phyloP scores from a whole-genome alignment of 2,329 filamentous ascomycete species.

The Huntiella moniliformis region DNA sequence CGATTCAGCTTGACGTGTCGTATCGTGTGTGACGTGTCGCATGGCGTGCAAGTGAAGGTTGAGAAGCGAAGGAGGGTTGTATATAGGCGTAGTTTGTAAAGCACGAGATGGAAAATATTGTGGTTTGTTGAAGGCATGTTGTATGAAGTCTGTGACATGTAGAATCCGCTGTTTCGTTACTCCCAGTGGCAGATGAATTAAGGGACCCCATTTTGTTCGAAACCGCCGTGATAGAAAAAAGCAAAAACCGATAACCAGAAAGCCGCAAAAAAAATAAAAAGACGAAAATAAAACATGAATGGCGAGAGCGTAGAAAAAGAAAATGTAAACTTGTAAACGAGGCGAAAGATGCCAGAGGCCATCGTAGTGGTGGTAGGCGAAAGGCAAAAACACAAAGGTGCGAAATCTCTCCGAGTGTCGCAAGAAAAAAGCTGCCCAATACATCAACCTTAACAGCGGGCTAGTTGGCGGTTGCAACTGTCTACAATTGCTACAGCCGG shows the following conservation, averaged over 20 bases:
- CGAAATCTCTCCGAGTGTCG: too few species aligned
- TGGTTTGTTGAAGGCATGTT: conserved; percentile 1
- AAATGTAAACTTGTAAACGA: neutral
- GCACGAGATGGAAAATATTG: neutral
- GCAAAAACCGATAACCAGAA: conserved; percentile 6
- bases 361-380: neutral
- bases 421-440: too few species aligned
- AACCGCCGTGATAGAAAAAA: conserved; percentile 9
- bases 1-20: too few species aligned
- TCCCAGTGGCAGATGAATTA: conserved; percentile 1
- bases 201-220: conserved; percentile 9
- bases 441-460: too few species aligned
- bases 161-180: conserved; percentile 3
- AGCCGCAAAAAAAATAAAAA: conserved; percentile 3
- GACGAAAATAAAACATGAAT: conserved; percentile 1
- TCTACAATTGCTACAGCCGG: conserved; percentile 2
- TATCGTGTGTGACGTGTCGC: too few species aligned
- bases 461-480: too few species aligned
- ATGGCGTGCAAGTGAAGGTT: neutral
- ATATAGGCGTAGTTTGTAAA: conserved; percentile 1
- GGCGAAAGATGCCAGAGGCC: conserved; percentile 2
- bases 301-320: conserved; percentile 1
- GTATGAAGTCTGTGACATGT: neutral
- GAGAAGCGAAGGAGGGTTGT: neutral
- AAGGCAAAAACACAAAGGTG: too few species aligned